Base-by-base conservation (phyloP, 1,139 yeast species). In the Meyerozyma athensensis region DNA sequence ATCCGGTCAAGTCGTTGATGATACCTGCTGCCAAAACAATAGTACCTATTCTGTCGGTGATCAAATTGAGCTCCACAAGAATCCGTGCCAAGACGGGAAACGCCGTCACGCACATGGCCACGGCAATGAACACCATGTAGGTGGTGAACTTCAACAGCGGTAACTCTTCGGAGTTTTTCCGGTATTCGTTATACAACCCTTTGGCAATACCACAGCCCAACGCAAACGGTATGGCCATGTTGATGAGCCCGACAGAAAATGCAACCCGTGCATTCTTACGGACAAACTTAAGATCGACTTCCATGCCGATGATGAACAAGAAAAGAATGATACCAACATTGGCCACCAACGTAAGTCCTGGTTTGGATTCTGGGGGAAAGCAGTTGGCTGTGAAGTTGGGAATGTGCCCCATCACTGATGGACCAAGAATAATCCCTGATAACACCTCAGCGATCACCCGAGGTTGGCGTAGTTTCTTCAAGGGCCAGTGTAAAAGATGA, bases 1-100 rank as follows among this genome's bases (percentile, higher is more conserved):
- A 85, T 3, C 94, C 94, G n/a, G 81, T 57, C 48, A 85, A 73
- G 54, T 85, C 95, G 53, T 85, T 85, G 33, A 80, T 73, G 41
- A 84, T 82, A 36, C 94, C 95, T 2, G 94, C 92, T 3, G 90
- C 84, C 38, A 85, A 63, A 10, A 82, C 92, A 37, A 84, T 75
- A n/a, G 81, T 76, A 23, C 94, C 94, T 7, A 83, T 89, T 41
- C 85, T 65, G 49, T 82, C 89, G 37, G 79, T 78, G 36, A 82
- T 72, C 46, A 85, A 63, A 46, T 84, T 72, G 43, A 85, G 65
- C 53, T 83, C 92, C 4, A 87, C 79, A 44, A 85, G 61, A 30
- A 85, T 85, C 54, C 94, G 77, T 1, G 86, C 90, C 46, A 85
- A 63, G 6, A 85, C 95, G 0, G 95, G 95, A 58, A 85, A 80